These are phyloP conservation scores for Colletotrichum falcatum DNA, from an alignment of 2,329 filamentous ascomycete genomes.

Conservation along the genomic window DNA sequence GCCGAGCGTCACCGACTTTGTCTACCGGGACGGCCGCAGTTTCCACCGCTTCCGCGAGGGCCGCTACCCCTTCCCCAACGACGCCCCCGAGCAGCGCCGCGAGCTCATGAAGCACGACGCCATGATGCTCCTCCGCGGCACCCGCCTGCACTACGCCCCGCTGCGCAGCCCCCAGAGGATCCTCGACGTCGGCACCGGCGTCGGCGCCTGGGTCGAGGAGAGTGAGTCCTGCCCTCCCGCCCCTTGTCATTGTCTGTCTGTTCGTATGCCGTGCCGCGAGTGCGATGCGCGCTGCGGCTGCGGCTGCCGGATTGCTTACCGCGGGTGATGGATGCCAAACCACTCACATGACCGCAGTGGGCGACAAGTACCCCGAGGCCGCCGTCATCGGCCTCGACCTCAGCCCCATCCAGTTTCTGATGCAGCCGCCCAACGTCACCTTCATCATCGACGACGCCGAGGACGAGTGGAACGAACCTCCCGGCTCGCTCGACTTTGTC, in stretches of 20 bases:
- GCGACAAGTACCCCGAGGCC: constrained; percentile 69
- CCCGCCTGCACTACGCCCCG: constrained; percentile 56
- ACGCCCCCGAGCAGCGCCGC: constrained; percentile 55
- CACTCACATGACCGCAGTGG: constrained; percentile 62
- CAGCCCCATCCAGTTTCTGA: constrained; percentile 73
- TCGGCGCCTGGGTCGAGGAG: constrained; percentile 73
- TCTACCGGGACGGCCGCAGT: constrained; percentile 56
- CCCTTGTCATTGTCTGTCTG: background rate
- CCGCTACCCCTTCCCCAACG: constrained; percentile 59
- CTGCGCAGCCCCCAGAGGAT: constrained; percentile 54
- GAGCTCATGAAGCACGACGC: constrained; percentile 54
- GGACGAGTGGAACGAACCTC: constrained; percentile 58
- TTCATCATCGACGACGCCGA: constrained; percentile 77
- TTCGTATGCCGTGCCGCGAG: background rate
- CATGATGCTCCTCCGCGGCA: constrained; percentile 52
- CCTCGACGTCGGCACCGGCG: constrained; percentile 60
- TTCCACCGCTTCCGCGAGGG: constrained; percentile 58
- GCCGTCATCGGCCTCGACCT: constrained; percentile 73
- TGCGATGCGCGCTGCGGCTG: background rate
- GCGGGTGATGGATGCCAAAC: background rate
- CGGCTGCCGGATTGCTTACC: background rate
- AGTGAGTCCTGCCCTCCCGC: constrained; percentile 46
- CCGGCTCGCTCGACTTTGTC: constrained; percentile 66
- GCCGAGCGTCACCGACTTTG: constrained; percentile 53
- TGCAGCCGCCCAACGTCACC: constrained; percentile 78